Base-by-base conservation (phyloP, 164 flowering plant genomes). In the Hamamelis virginiana region DNA sequence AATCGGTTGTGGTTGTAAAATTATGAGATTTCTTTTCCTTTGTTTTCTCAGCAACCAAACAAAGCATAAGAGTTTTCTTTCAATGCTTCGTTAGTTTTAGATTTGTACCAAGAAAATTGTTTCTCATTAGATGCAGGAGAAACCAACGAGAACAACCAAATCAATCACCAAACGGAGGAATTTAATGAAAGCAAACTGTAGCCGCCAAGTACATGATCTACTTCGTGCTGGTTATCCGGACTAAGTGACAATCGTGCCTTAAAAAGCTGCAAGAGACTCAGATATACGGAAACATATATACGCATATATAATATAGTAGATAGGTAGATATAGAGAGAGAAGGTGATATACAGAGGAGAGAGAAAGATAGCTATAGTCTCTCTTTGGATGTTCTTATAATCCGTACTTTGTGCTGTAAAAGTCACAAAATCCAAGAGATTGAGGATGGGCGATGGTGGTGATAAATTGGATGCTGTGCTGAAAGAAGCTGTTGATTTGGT, bases 401-500 rank as follows among this genome's bases (percentile, higher is more conserved):
- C n/a, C n/a, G n/a, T n/a, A n/a, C n/a, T n/a, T n/a, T 48, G 52
- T 48, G 14, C 15, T 48, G 14, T 6, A 16, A 48, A 12, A 44
- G 52, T 48, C 52, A 14, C 52, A 48, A 48, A 48, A 48, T n/a
- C n/a, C n/a, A n/a, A n/a, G n/a, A 14, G 16, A 16, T 33, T 74
- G 5, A 50, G 71, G 52, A 88, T 86, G 92, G 89, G 58, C 19
- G 82, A 72, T 41, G 72, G 75, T 25, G 72, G 28, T 43, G 90
- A 80, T 26, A 70, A 68, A 14, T 59, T 89, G 81, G 91, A 86
- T 12, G 89, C 94, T 65, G 87, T 89, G 57, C 46, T 86, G 70
- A 85, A 86, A 74, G 94, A 87, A 71, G 89, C 85, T 60, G 89
- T 86, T 41, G 91, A 89, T 76, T 82, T 89, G 88, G 94, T 87